These are phyloP conservation scores for Bjerkandera adusta DNA, from an alignment of 1,284 basidiomycete genomes.

Conservation along the genomic window DNA sequence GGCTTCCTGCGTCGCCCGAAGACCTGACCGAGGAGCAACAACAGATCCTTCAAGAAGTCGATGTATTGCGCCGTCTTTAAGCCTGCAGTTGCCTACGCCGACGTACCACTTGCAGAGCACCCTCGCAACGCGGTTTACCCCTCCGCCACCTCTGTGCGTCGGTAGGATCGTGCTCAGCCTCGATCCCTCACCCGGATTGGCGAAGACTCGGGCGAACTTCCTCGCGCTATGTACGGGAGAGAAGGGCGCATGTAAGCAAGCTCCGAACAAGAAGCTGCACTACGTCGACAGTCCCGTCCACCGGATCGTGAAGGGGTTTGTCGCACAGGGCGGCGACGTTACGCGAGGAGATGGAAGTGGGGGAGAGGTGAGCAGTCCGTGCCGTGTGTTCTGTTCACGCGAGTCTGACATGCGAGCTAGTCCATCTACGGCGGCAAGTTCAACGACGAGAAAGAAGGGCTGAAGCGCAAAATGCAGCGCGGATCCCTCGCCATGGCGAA, in stretches of 20 bases:
- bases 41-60: conserved; percentile 39
- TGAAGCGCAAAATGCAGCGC: conserved; percentile 36
- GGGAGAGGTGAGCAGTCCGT: conserved; percentile 40
- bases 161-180: conserved; percentile 41
- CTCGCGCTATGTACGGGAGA: conserved; percentile 47
- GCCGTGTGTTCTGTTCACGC: conserved; percentile 1
- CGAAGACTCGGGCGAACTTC: conserved; percentile 48
- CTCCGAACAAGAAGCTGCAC: conserved; percentile 43
- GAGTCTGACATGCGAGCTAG: conserved; percentile 20
- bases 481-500: conserved; percentile 51
- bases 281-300: conserved; percentile 44
- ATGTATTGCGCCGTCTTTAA: conserved; percentile 24
- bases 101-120: conserved; percentile 25
- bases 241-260: conserved; percentile 43
- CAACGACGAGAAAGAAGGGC: conserved; percentile 46
- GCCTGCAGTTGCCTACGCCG: conserved; percentile 3
- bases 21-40: conserved; percentile 41
- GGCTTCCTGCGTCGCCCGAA: conserved; percentile 35
- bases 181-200: conserved; percentile 35
- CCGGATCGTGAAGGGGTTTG: conserved; percentile 43
- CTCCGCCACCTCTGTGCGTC: conserved; percentile 33
- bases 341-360: conserved; percentile 50
- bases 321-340: conserved; percentile 49
- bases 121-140: conserved; percentile 32
- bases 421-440: conserved; percentile 50